Evolutionary conservation across 2,329 filamentous ascomycete genomes (phyloP).

Genomic region (Macroventuria anomochaeta): DNA sequence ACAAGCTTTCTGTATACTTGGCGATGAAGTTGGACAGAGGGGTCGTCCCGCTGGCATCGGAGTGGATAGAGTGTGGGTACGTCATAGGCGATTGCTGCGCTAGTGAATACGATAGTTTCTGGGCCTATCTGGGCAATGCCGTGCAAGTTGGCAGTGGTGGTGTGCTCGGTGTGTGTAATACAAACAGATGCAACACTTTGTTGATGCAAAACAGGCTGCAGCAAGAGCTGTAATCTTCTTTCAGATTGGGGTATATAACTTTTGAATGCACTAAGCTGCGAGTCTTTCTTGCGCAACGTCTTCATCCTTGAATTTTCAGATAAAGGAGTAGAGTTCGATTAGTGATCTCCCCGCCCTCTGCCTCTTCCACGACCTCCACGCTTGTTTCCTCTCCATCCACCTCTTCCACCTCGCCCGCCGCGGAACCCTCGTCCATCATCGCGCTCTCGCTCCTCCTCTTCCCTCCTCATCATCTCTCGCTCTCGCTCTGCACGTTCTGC

Average conservation of each 20-base stretch:
- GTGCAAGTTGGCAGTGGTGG: too few species aligned
- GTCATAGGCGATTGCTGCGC: background rate
- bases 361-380: constrained; percentile 37
- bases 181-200: too few species aligned
- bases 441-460: constrained; percentile 50
- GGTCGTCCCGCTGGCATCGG: background rate
- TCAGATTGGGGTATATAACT: background rate
- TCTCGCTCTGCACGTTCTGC: constrained; percentile 60
- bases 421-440: constrained; percentile 44
- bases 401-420: constrained; percentile 41
- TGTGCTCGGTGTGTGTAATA: too few species aligned
- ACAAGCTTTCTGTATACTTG: constrained; percentile 18
- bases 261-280: background rate
- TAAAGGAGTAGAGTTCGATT: background rate
- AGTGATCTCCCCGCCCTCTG: constrained; percentile 32
- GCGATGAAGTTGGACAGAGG: constrained; percentile 1
- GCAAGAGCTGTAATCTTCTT: background rate
- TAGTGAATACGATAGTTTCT: too few species aligned
- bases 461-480: constrained; percentile 53
- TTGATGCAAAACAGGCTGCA: background rate
- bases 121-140: too few species aligned
- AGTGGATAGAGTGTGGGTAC: background rate
- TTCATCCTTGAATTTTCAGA: background rate
- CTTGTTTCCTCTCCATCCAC: constrained; percentile 46
- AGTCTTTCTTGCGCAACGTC: background rate